Evolutionary conservation across 768 basidiomycete species (phyloP), one percentile per base, ranked within the genome.

Genomic region (Hypholoma sublateritium): DNA sequence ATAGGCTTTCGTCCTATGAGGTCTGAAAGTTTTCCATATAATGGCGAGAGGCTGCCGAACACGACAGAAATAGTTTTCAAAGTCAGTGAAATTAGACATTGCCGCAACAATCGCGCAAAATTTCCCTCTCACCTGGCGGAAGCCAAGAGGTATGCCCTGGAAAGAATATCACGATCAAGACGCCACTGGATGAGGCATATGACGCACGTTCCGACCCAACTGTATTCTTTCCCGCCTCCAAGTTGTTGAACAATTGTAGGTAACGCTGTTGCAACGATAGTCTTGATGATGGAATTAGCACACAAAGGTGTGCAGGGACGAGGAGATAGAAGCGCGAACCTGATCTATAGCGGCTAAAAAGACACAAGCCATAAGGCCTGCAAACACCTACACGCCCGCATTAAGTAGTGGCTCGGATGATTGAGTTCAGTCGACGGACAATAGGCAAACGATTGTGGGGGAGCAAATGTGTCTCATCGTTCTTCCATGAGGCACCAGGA

Each of bases 21-120:
- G 68, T 89, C 86, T 1, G 88, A 89, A 0, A 91, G 67, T 63
- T 93, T 93, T 5, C 92, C 92, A 58, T 91, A 93, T 1, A 91
- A 61, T 0, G 92, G 91, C 0, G 85, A 78, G 11, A 90, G 73
- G 3, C 87, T 76, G 63, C 9, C 9, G 28, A 32, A 32, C 5
- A 32, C 16, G 24, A 32, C n/a, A 25, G 25, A 43, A 52, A 60
- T 28, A 52, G 34, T 32, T 32, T 32, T 32, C 45, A 13, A 53
- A 22, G 49, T 12, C 32, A 28, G 42, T 39, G 44, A 44, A 57
- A 48, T 47, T 35, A 32, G 28, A 6, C 28, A 32, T 32, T 32
- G 28, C 28, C 5, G 22, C 19, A 22, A 36, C 51, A 16, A 36
- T 39, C 24, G 41, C 6, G 43, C 16, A 24, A n/a, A n/a, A 50